phyloP scores from a whole-genome alignment of 371 early-diverging fungal genomes.

The Choanephora cucurbitarum region DNA sequence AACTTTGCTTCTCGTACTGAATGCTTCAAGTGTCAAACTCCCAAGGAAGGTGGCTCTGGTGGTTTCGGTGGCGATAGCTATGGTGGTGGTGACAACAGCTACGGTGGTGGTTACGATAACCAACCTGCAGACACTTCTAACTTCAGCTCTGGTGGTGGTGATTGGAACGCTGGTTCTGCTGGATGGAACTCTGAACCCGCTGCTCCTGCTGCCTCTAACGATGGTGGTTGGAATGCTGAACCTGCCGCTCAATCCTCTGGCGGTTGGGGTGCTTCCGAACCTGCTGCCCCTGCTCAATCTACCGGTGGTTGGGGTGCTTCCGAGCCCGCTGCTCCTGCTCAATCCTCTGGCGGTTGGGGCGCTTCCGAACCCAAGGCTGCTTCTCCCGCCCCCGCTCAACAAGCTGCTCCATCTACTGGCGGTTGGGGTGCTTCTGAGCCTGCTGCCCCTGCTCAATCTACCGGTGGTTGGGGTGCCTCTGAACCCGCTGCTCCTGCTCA shows the following conservation, averaged over 20 bases:
- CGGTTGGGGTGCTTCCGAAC: constrained; percentile 26
- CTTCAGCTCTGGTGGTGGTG: constrained; percentile 22
- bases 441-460: constrained; percentile 15
- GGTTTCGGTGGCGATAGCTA: constrained; percentile 27
- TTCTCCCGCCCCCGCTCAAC: constrained; percentile 16
- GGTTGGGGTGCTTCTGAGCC: constrained; percentile 25
- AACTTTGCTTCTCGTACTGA: constrained; percentile 66
- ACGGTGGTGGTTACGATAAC: constrained; percentile 8
- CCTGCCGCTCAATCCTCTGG: constrained; percentile 17
- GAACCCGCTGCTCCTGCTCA: constrained; percentile 17
- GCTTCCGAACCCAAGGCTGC: constrained; percentile 23
- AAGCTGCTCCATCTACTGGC: constrained; percentile 15
- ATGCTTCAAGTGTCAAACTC: constrained; percentile 71
- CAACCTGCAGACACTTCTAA: constrained; percentile 17
- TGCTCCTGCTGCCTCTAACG: constrained; percentile 13
- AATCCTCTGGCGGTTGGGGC: constrained; percentile 30
- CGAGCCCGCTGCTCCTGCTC: constrained; percentile 24
- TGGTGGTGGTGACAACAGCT: constrained; percentile 16
- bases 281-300: constrained; percentile 3
- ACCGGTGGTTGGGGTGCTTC: constrained; percentile 25
- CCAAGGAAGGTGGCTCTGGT: constrained; percentile 48
- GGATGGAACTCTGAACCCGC: constrained; percentile 28
- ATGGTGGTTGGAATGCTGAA: constrained; percentile 29
- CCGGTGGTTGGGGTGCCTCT: constrained; percentile 28
- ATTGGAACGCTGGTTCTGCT: constrained; percentile 19